Conservation (phyloP, 352 stramenopile genomes). For the Phytophthora sansomeana region DNA sequence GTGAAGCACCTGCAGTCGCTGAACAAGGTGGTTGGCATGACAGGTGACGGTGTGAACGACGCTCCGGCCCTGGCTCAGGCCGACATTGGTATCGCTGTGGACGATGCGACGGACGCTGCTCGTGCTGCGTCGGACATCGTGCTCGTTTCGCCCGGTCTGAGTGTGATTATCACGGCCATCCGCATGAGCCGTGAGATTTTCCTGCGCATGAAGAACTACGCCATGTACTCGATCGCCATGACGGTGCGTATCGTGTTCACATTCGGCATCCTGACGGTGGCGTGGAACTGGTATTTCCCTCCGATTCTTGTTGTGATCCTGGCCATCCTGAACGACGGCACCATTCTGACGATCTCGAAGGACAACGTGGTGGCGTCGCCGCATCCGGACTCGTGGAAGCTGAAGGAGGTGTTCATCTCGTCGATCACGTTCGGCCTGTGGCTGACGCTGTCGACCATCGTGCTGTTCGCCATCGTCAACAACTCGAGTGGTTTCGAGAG, state of each 20-base stretch:
- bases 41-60: constrained; percentile 93
- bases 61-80: constrained; percentile 89
- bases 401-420: constrained; percentile 75
- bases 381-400: constrained; percentile 73
- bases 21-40: constrained; percentile 86
- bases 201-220: constrained; percentile 93
- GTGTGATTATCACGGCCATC: constrained; percentile 91
- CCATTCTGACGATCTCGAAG: constrained; percentile 85
- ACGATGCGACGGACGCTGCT: constrained; percentile 89
- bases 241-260: constrained; percentile 90
- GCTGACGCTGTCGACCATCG: constrained; percentile 70
- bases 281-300: constrained; percentile 90
- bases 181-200: constrained; percentile 91
- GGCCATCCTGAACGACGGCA: constrained; percentile 92
- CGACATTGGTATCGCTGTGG: constrained; percentile 93
- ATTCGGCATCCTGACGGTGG: constrained; percentile 89
- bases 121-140: constrained; percentile 92
- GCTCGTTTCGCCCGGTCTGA: constrained; percentile 87
- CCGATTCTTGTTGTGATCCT: constrained; percentile 91
- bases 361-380: constrained; percentile 75
- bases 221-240: constrained; percentile 92
- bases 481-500: constrained; percentile 65
- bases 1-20: constrained; percentile 91
- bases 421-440: constrained; percentile 76
- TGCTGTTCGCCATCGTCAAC: constrained; percentile 68